Percentiles rank a stretch among this genome's conserved stretches.
phyloP scores from a whole-genome alignment of 495 filamentous ascomycete genomes.

The Aspergillus indologenus region DNA sequence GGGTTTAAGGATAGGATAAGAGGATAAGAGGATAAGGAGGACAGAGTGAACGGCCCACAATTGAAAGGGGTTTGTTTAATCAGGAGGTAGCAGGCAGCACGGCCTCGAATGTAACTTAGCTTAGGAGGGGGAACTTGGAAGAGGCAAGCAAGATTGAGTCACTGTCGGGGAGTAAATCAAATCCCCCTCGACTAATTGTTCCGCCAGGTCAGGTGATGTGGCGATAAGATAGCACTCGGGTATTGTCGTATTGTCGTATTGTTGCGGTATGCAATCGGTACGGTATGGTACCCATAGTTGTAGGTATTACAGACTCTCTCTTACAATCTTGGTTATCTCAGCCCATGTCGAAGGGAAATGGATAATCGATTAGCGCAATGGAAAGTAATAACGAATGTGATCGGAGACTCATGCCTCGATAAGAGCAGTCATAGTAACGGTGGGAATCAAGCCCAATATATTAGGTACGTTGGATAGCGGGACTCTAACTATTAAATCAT shows the following conservation, averaged over 20 bases:
- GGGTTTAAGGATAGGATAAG: background rate
- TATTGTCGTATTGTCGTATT: too few species aligned
- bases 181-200: background rate
- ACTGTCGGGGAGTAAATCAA: conserved; percentile 8
- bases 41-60: conserved; percentile 1
- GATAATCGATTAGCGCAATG: background rate
- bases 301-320: too few species aligned
- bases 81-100: background rate
- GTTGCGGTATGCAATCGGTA: background rate
- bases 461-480: too few species aligned
- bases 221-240: conserved; percentile 23
- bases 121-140: background rate
- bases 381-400: too few species aligned
- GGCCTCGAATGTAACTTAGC: background rate
- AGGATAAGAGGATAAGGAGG: conserved; percentile 2
- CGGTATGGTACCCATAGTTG: background rate
- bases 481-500: background rate
- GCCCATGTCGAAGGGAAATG: too few species aligned
- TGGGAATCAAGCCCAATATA: too few species aligned
- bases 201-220: conserved; percentile 22
- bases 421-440: too few species aligned
- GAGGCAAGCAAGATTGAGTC: conserved; percentile 14
- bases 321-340: background rate
- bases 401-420: too few species aligned
- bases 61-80: background rate